phyloP scores from a whole-genome alignment of 345 rosid species.

The Isatis tinctoria region DNA sequence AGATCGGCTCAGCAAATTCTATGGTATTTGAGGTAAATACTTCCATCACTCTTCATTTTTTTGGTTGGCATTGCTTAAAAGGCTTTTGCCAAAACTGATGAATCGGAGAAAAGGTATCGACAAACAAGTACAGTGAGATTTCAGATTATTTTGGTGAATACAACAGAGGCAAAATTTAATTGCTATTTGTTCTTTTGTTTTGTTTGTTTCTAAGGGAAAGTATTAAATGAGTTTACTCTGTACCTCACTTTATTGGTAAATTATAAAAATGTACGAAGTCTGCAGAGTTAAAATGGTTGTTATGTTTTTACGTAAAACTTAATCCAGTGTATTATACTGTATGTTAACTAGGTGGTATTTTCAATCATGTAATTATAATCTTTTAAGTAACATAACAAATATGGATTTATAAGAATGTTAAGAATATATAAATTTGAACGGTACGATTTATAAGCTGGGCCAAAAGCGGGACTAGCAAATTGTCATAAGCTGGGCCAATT shows the following conservation, averaged over 20 bases:
- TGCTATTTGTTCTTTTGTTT: not conserved
- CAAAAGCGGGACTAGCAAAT: not conserved
- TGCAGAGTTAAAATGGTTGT: too few relatives aligned
- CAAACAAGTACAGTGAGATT: constrained; percentile 20
- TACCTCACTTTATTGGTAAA: not conserved
- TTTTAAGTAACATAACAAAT: not conserved
- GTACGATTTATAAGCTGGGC: not conserved
- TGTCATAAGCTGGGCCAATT: not conserved
- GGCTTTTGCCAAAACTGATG: constrained; percentile 18
- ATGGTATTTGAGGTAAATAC: constrained; percentile 19
- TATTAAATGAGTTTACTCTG: not conserved
- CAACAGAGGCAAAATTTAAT: constrained; percentile 13
- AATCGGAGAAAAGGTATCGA: not conserved
- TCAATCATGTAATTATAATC: not conserved
- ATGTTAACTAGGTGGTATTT: not conserved
- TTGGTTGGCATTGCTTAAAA: constrained; percentile 12
- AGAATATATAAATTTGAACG: not conserved
- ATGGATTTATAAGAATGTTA: not conserved
- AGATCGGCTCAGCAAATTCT: constrained; percentile 2
- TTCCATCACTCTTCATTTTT: constrained; percentile 12
- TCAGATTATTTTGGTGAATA: constrained; percentile 25
- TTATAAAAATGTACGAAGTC: not conserved
- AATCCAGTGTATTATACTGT: not conserved
- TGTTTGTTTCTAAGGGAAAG: not conserved
- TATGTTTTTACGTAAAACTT: not conserved